phyloP scores from a whole-genome alignment of 495 filamentous ascomycete species.

The Staphylotrichum longicolle region DNA sequence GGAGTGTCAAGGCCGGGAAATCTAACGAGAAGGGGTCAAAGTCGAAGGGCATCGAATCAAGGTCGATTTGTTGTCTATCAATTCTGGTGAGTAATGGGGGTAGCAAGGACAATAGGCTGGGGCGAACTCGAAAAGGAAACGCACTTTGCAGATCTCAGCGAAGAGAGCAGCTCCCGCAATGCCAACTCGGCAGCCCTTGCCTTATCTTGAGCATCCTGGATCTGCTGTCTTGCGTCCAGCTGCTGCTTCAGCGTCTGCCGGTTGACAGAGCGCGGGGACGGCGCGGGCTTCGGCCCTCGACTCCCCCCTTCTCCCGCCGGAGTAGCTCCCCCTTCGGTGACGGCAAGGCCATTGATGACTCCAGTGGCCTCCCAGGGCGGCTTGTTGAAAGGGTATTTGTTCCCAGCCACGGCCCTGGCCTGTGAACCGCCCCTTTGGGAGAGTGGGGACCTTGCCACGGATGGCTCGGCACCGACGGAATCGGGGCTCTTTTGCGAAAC shows the following conservation, averaged over 20 bases:
- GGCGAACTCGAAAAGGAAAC: neutral
- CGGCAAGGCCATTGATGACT: conserved; percentile 73
- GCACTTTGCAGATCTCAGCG: conserved; percentile 76
- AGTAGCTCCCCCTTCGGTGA: conserved; percentile 35
- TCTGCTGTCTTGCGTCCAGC: conserved; percentile 55
- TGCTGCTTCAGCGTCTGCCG: conserved; percentile 55
- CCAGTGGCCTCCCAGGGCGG: conserved; percentile 70
- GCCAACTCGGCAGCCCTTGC: conserved; percentile 80
- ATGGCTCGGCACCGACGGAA: conserved; percentile 32
- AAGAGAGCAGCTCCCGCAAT: conserved; percentile 73
- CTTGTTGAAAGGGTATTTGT: conserved; percentile 53
- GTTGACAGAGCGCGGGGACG: conserved; percentile 44
- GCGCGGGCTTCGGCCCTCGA: conserved; percentile 25
- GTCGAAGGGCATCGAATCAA: conserved; percentile 62
- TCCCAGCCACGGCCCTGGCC: conserved; percentile 53
- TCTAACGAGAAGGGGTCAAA: conserved; percentile 78
- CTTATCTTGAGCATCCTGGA: conserved; percentile 64
- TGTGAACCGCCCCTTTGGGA: conserved; percentile 40
- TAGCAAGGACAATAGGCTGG: conserved; percentile 17
- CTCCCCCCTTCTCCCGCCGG: conserved; percentile 31
- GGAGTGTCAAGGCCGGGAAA: conserved; percentile 77
- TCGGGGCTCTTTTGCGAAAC: conserved; percentile 33
- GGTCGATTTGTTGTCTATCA: conserved; percentile 46
- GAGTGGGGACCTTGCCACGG: conserved; percentile 31
- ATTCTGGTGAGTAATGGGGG: conserved; percentile 23